Conservation (phyloP, 2,329 filamentous ascomycete species). For the Talaromyces piceae region DNA sequence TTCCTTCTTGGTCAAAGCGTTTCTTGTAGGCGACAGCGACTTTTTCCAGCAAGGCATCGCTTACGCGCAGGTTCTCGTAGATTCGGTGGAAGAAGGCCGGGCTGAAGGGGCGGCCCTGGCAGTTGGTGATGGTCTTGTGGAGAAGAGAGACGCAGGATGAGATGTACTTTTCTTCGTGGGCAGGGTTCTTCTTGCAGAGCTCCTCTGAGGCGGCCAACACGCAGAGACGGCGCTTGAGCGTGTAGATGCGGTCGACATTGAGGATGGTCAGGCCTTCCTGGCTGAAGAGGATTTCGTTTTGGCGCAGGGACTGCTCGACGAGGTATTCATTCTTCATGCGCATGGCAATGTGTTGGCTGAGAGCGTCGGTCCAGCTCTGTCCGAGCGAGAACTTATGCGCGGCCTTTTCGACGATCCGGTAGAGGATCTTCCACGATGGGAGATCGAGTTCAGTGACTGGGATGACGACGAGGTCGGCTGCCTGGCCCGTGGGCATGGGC, state of each 20-base stretch:
- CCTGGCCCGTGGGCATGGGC: slow-evolving; percentile 31
- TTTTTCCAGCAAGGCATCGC: slow-evolving; percentile 28
- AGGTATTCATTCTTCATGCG: slow-evolving; percentile 34
- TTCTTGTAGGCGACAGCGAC: slow-evolving; percentile 29
- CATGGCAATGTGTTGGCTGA: slow-evolving; percentile 18
- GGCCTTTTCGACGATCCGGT: slow-evolving; percentile 29
- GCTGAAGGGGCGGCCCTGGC: slow-evolving; percentile 36
- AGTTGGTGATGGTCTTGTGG: slow-evolving; percentile 33
- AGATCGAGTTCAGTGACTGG: slow-evolving; percentile 27
- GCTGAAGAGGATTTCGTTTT: slow-evolving; percentile 39
- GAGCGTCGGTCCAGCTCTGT: slow-evolving; percentile 31
- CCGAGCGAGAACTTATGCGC: slow-evolving; percentile 32
- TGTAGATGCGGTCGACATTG: slow-evolving; percentile 40
- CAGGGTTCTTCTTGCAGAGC: slow-evolving; percentile 2
- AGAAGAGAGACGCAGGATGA: slow-evolving; percentile 34
- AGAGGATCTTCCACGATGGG: slow-evolving; percentile 23
- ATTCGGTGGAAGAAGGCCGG: slow-evolving; percentile 37
- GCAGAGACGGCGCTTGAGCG: slow-evolving; percentile 36
- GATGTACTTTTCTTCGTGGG: slow-evolving; percentile 26
- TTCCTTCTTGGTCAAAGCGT: slow-evolving; percentile 31
- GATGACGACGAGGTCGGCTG: slow-evolving; percentile 32
- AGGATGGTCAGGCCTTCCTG: slow-evolving; percentile 38
- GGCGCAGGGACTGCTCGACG: slow-evolving; percentile 35
- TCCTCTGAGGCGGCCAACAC: slow-evolving; percentile 25
- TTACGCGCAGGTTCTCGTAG: slow-evolving; percentile 35